Evolutionary conservation across 2,329 filamentous ascomycete genomes (phyloP).

Genomic region (Pestalotiopsis sp.): DNA sequence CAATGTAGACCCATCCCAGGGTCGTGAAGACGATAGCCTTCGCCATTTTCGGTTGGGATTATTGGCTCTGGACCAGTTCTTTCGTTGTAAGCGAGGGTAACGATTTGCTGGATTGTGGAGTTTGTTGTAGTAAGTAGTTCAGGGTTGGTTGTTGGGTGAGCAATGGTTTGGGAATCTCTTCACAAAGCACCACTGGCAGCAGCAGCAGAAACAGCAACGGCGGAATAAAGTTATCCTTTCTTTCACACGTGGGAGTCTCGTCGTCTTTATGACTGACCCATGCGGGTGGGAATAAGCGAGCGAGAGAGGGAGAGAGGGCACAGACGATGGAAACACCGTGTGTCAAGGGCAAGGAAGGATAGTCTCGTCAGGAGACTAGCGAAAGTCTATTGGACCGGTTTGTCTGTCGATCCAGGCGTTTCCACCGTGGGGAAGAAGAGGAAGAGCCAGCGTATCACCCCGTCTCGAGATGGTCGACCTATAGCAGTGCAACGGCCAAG

Average conservation of each 20-base stretch:
- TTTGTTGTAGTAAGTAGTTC: not conserved
- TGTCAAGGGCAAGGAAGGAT: not conserved
- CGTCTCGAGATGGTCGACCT: not conserved
- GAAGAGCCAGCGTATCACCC: not conserved
- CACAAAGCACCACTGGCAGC: not conserved
- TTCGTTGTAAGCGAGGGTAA: not conserved
- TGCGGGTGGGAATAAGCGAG: not conserved
- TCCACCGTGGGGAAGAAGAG: not conserved
- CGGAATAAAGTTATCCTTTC: constrained; percentile 1
- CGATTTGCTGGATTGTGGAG: too few relatives aligned
- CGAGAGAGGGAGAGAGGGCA: not conserved
- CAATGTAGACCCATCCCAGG: constrained; percentile 23
- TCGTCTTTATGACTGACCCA: not conserved
- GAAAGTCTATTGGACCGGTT: not conserved
- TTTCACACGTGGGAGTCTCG: not conserved
- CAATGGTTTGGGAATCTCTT: not conserved
- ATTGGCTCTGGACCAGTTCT: not conserved
- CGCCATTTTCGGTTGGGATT: constrained; percentile 1
- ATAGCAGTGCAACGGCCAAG: not conserved
- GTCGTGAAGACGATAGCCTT: constrained; percentile 11
- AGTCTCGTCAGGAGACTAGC: not conserved
- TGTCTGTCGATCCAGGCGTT: not conserved
- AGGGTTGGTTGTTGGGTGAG: not conserved
- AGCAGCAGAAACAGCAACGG: not conserved
- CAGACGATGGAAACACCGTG: not conserved